Evolutionary conservation across 768 basidiomycete species (phyloP).

Genomic region (Boletus rubescentipes): DNA sequence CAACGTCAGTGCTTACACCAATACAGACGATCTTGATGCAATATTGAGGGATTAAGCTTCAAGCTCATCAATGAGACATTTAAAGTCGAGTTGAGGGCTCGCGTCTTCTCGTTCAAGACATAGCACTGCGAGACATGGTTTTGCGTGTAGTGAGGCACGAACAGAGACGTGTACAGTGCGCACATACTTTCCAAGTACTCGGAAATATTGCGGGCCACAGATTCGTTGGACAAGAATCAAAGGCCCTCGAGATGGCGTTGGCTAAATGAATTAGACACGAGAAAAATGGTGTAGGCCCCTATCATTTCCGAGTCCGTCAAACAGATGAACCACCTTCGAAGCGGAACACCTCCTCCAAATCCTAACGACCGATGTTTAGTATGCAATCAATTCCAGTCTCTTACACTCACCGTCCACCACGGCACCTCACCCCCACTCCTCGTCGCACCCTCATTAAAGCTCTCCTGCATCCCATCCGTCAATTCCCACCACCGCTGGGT

Average conservation of each 20-base stretch:
- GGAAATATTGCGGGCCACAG: constrained; percentile 78
- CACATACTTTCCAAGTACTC: constrained; percentile 89
- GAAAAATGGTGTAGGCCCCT: neutral
- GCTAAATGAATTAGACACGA: constrained; percentile 36
- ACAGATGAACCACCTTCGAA: constrained; percentile 47
- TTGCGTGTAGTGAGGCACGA: constrained; percentile 11
- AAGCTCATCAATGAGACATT: constrained; percentile 57
- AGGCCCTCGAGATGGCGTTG: constrained; percentile 44
- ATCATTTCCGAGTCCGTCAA: neutral
- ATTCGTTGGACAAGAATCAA: constrained; percentile 98
- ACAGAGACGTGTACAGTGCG: neutral
- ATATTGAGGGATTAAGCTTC: constrained; percentile 76
- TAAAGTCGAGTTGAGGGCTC: constrained; percentile 57
- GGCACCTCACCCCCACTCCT: constrained; percentile 68
- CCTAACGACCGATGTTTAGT: constrained; percentile 30
- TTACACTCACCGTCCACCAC: constrained; percentile 61
- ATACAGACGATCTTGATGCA: constrained; percentile 85
- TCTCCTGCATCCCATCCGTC: constrained; percentile 78
- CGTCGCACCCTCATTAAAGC: constrained; percentile 63
- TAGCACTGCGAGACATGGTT: constrained; percentile 78
- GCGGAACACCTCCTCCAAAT: constrained; percentile 67
- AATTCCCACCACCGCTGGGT: constrained; percentile 78
- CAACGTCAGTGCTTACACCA: constrained; percentile 51
- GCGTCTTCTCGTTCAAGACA: constrained; percentile 80
- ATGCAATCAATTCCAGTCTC: neutral